A percentile compares a stretch with the other conserved stretches of the same genome.
These are phyloP conservation scores for Hypoxylon sp. DNA, from an alignment of 2,329 filamentous ascomycete genomes.

Conservation along the genomic window DNA sequence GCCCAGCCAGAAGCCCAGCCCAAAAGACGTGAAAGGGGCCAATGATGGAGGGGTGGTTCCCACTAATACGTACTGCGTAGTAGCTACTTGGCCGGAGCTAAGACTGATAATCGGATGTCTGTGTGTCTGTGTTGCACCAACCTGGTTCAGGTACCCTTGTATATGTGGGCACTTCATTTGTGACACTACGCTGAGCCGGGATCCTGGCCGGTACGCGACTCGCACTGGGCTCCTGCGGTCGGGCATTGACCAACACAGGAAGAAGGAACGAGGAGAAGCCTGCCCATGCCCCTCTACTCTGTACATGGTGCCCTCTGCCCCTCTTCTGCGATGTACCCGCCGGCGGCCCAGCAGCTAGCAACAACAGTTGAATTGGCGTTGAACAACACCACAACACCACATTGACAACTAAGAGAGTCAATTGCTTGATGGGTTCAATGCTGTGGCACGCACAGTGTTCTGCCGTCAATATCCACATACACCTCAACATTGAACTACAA, in stretches of 20 bases:
- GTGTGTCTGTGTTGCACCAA: conserved; percentile 39
- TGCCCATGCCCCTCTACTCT: conserved; percentile 11
- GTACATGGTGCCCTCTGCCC: conserved; percentile 9
- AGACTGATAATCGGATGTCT: conserved; percentile 46
- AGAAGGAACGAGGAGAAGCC: background rate
- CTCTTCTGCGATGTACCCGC: background rate
- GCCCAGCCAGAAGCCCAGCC: conserved; percentile 38
- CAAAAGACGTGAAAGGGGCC: conserved; percentile 39
- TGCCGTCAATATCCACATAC: background rate
- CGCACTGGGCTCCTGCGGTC: conserved; percentile 33
- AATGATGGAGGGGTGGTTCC: conserved; percentile 33
- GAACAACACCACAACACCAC: background rate
- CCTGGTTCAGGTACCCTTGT: conserved; percentile 30
- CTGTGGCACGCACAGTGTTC: background rate
- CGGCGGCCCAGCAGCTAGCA: no score
- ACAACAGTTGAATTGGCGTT: background rate
- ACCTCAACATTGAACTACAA: background rate
- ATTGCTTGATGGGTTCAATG: background rate
- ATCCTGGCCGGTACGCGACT: conserved; percentile 31
- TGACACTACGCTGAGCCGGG: conserved; percentile 29
- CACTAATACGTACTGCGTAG: conserved; percentile 24
- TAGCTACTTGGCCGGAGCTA: conserved; percentile 39
- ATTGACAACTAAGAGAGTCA: background rate
- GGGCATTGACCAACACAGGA: conserved; percentile 39
- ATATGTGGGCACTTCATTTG: conserved; percentile 22